Conservation (phyloP, 2,329 filamentous ascomycete species). For the Pyrenophora seminiperda region DNA sequence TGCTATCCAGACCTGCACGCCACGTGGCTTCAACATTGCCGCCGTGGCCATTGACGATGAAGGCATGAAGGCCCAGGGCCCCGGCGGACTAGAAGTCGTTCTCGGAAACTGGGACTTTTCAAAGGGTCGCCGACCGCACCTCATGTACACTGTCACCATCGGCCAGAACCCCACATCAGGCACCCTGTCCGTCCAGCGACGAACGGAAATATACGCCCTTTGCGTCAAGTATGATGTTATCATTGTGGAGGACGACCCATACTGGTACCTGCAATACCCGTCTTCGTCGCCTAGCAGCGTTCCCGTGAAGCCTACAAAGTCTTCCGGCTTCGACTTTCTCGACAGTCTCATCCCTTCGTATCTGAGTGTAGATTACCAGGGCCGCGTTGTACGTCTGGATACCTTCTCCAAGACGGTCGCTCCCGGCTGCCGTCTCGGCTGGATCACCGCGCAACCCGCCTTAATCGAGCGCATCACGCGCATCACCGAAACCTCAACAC, state of each 20-base stretch:
- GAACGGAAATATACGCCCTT: constrained; percentile 78
- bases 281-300: constrained; percentile 60
- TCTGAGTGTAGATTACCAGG: constrained; percentile 79
- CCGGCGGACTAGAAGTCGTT: constrained; percentile 76
- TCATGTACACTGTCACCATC: constrained; percentile 91
- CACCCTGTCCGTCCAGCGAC: constrained; percentile 72
- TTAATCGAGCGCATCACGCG: constrained; percentile 75
- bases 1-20: constrained; percentile 68
- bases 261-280: constrained; percentile 92
- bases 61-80: constrained; percentile 77
- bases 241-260: constrained; percentile 93
- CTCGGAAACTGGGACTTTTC: constrained; percentile 79
- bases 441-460: constrained; percentile 83
- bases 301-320: constrained; percentile 53
- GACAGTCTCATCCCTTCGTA: constrained; percentile 85
- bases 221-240: constrained; percentile 86
- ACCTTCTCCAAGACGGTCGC: constrained; percentile 94
- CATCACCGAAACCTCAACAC: constrained; percentile 77
- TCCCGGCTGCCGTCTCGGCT: constrained; percentile 86
- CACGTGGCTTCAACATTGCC: constrained; percentile 73
- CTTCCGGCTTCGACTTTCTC: constrained; percentile 74
- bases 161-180: constrained; percentile 88
- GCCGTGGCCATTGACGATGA: constrained; percentile 76
- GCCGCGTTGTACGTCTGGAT: constrained; percentile 85
- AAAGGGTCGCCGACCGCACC: constrained; percentile 75